phyloP scores from a whole-genome alignment of 1,284 basidiomycete genomes.

The Erythrobasidium hasegawianum region DNA sequence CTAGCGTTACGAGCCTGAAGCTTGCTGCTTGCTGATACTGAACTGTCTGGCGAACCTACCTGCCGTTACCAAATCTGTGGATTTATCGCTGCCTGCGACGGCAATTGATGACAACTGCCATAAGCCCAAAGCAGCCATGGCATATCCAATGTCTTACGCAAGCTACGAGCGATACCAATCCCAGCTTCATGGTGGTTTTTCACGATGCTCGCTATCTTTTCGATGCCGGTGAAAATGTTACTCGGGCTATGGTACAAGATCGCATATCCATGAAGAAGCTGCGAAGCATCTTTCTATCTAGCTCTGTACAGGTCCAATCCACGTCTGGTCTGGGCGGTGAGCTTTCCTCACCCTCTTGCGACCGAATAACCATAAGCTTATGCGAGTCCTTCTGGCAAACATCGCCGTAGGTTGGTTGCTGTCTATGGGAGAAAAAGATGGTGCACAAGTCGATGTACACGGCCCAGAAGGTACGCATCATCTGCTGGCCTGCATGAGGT shows the following conservation, averaged over 20 bases:
- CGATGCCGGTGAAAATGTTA: constrained; percentile 40
- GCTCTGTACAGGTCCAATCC: constrained; percentile 24
- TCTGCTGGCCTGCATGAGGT: constrained; percentile 27
- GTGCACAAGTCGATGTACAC: constrained; percentile 34
- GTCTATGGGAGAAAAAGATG: constrained; percentile 40
- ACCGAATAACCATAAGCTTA: too few species aligned
- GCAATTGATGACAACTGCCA: background rate
- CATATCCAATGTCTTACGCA: background rate
- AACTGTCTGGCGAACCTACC: too few species aligned
- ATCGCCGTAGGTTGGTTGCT: constrained; percentile 35
- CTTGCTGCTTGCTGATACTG: too few species aligned
- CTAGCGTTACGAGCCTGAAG: too few species aligned
- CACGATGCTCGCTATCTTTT: constrained; percentile 41
- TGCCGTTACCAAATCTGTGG: too few species aligned
- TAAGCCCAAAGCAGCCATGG: background rate
- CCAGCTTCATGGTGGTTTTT: constrained; percentile 41
- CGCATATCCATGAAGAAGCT: constrained; percentile 39
- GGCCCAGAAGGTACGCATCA: constrained; percentile 41
- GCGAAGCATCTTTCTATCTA: constrained; percentile 37
- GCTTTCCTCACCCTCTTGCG: background rate
- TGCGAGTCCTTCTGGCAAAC: background rate
- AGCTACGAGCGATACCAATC: constrained; percentile 34
- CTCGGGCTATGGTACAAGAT: constrained; percentile 39
- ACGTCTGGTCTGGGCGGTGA: constrained; percentile 36
- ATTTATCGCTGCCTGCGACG: background rate